Evolutionary conservation across 139 green algal genomes (phyloP).

Genomic region (Edaphochlamys debaryana): DNA sequence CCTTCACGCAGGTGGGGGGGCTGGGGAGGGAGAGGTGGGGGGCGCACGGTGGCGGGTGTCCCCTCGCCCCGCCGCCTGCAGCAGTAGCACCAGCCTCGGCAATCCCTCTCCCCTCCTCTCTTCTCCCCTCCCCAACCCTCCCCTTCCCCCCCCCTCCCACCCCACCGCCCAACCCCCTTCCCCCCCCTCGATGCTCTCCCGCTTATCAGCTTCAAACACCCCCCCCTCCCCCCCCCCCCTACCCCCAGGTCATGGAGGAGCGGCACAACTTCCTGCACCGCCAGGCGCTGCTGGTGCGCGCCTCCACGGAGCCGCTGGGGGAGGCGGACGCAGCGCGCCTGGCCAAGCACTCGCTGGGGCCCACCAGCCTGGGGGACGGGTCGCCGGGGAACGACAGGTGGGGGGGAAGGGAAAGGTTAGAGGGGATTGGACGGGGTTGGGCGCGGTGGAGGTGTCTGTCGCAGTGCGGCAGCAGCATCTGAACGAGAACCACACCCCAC

Average conservation of each 20-base stretch:
- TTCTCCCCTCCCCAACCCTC: too few relatives aligned
- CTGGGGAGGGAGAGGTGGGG: background rate
- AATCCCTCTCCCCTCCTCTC: background rate
- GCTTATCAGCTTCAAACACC: background rate
- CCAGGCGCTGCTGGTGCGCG: constrained; percentile 72
- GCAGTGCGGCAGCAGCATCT: too few relatives aligned
- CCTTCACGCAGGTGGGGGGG: constrained; percentile 71
- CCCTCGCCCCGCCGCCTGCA: too few relatives aligned
- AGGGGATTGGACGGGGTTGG: too few relatives aligned
- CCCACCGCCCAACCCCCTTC: background rate
- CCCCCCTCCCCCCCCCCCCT: too few relatives aligned
- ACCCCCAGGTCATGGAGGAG: constrained; percentile 66
- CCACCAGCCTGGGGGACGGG: constrained; percentile 55
- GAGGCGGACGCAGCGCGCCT: constrained; percentile 46
- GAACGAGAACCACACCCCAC: background rate
- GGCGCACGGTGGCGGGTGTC: too few relatives aligned
- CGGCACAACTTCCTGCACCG: constrained; percentile 87
- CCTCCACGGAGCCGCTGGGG: constrained; percentile 56
- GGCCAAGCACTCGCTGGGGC: constrained; percentile 55
- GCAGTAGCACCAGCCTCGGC: too few relatives aligned
- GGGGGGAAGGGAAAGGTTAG: background rate
- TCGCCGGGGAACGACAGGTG: constrained; percentile 21
- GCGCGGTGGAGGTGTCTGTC: background rate
- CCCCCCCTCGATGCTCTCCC: too few relatives aligned
- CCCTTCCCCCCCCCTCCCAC: background rate